phyloP scores from a whole-genome alignment of 2,329 filamentous ascomycete species.

The Rutstroemia sp. region DNA sequence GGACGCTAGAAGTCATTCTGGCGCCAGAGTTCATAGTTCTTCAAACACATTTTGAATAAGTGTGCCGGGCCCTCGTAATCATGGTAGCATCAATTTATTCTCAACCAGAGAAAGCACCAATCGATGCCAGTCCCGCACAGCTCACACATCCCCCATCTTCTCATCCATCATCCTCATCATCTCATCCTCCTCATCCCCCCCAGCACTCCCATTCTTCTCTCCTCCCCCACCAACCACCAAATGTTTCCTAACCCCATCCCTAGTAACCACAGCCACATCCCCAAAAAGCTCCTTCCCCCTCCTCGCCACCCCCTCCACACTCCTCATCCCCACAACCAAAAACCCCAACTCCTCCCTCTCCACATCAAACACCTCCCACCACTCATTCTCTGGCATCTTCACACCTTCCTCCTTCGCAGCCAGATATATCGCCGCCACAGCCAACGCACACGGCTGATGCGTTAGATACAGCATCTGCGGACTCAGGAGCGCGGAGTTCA shows the following conservation, averaged over 20 bases:
- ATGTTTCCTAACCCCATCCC: conserved; percentile 18
- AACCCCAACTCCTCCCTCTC: conserved; percentile 93
- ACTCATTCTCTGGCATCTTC: conserved; percentile 75
- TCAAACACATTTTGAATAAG: too few species aligned
- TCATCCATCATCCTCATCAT: conserved; percentile 26
- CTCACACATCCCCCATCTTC: conserved; percentile 13
- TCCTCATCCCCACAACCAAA: conserved; percentile 76
- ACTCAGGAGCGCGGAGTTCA: conserved; percentile 81
- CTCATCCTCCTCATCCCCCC: conserved; percentile 23
- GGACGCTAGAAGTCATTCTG: too few species aligned
- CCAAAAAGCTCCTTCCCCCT: conserved; percentile 21
- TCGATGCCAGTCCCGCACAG: too few species aligned
- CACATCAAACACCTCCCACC: conserved; percentile 98
- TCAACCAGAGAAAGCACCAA: too few species aligned
- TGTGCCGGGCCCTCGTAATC: too few species aligned
- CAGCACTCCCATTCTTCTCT: conserved; percentile 7
- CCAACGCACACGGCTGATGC: conserved; percentile 79
- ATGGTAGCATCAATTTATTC: too few species aligned
- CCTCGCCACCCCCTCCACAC: conserved; percentile 53
- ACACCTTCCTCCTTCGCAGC: conserved; percentile 69
- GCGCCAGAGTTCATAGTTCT: too few species aligned
- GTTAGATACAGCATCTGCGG: conserved; percentile 88
- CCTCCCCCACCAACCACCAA: neutral
- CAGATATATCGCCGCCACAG: conserved; percentile 85
- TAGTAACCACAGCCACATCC: conserved; percentile 18